These are phyloP conservation scores for Trichoderma citrinoviride DNA, from an alignment of 2,329 filamentous ascomycete species.

Conservation along the genomic window DNA sequence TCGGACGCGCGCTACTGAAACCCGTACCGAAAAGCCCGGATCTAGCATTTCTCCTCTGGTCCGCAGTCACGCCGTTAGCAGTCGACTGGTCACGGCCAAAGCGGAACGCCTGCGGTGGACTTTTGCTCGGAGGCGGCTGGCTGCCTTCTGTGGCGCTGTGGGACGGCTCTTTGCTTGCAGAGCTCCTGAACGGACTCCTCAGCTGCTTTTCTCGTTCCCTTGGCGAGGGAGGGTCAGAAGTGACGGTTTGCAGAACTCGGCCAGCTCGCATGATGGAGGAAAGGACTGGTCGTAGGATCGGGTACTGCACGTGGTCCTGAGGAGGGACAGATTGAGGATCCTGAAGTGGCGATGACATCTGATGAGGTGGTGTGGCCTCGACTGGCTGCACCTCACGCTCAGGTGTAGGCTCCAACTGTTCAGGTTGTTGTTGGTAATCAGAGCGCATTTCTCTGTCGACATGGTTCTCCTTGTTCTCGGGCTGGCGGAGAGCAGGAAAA, in stretches of 20 bases:
- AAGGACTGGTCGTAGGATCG: slow-evolving; percentile 43
- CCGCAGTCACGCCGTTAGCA: slow-evolving; percentile 24
- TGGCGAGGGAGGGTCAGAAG: slow-evolving; percentile 58
- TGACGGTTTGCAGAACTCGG: slow-evolving; percentile 55
- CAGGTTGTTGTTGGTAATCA: neutral
- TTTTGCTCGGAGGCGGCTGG: slow-evolving; percentile 31
- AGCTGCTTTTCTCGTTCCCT: slow-evolving; percentile 50
- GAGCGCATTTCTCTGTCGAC: slow-evolving; percentile 24
- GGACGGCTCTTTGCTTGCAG: slow-evolving; percentile 37
- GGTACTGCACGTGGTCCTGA: slow-evolving; percentile 32
- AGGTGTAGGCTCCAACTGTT: slow-evolving; percentile 19
- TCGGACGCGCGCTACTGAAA: slow-evolving; percentile 18
- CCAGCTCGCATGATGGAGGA: slow-evolving; percentile 60
- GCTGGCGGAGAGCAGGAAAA: neutral
- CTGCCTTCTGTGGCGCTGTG: slow-evolving; percentile 31
- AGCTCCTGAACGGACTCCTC: slow-evolving; percentile 54
- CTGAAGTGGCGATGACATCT: slow-evolving; percentile 39
- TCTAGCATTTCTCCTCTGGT: slow-evolving; percentile 28
- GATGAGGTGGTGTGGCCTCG: slow-evolving; percentile 39
- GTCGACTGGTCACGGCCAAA: slow-evolving; percentile 23
- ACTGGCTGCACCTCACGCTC: slow-evolving; percentile 23
- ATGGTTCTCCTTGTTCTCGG: slow-evolving; percentile 1
- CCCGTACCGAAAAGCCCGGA: neutral
- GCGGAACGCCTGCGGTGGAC: slow-evolving; percentile 30
- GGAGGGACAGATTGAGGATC: slow-evolving; percentile 34